Base-by-base conservation (phyloP, 2,329 filamentous ascomycete genomes). In the Pyrenophora teres region DNA sequence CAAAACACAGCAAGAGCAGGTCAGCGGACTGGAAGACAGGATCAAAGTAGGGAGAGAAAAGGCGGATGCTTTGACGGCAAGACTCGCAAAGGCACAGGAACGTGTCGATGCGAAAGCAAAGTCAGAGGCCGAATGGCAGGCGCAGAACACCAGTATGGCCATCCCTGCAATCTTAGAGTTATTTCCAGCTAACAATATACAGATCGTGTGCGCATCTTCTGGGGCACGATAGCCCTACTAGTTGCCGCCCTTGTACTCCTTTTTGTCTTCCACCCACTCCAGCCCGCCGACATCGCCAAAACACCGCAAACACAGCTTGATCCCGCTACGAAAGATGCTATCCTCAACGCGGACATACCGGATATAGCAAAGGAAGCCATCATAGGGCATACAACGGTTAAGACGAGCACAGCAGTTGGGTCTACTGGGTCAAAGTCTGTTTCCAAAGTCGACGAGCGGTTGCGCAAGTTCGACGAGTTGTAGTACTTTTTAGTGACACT, bases 101-200 rank as follows among this genome's bases (percentile, higher is more conserved):
- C 80, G 83, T 6, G 83, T 92, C 12, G 86, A 89, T 67, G 76
- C 78, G 23, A 89, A 87, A 81, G 87, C 89, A 69, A 79, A 78
- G 49, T 80, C 83, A 1, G 88, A 92, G 71, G 78, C 77, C 40
- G 83, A 85, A 63, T 87, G 86, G 80, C 83, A 89, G 72, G 85
- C 88, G 63, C 83, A 79, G 63, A 88, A 63, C 7, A 67, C 85
- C 18, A 62, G 71, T 73, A 68, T 10, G 67, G n/a, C 9, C 19
- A 37, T 32, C 12, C 10, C 13, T 13, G 9, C 7, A 4, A 15
- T 7, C 10, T n/a, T 15, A 6, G 13, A n/a, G 10, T 27, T 21
- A 40, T 9, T 19, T 42, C 18, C 15, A 36, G 30, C 57, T 68
- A 44, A 69, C 52, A 57, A 23, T 21, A 9, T 25, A 36, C 40